phyloP scores from a whole-genome alignment of 257 asterid genomes.

The Cordia subcordata region DNA sequence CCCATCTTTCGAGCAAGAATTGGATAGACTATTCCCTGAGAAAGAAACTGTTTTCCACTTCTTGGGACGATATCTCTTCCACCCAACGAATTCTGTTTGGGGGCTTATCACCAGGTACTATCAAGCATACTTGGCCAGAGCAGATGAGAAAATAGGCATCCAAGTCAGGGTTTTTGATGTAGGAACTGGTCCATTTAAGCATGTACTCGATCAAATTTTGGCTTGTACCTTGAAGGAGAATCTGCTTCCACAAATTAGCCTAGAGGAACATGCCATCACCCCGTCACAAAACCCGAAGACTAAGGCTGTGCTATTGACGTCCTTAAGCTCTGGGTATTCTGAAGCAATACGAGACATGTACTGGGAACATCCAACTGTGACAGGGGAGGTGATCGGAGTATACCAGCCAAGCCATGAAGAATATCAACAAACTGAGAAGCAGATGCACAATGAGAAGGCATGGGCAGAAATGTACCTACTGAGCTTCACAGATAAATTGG shows the following conservation, averaged over 20 bases:
- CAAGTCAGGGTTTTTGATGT: conserved; percentile 53
- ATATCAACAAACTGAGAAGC: conserved; percentile 47
- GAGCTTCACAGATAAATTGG: conserved; percentile 59
- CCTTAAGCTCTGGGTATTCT: conserved; percentile 48
- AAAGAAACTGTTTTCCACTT: conserved; percentile 68
- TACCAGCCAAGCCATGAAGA: conserved; percentile 64
- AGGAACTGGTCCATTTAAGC: conserved; percentile 33
- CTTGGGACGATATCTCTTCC: conserved; percentile 66
- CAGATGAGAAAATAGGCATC: conserved; percentile 58
- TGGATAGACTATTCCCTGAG: conserved; percentile 55
- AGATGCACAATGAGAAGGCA: conserved; percentile 46
- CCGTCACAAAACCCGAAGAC: conserved; percentile 27
- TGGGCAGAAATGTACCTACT: conserved; percentile 73
- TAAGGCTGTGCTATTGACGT: conserved; percentile 47
- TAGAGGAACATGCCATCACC: conserved; percentile 9
- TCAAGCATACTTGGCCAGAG: conserved; percentile 46
- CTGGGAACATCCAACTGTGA: conserved; percentile 53
- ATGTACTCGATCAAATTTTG: conserved; percentile 49
- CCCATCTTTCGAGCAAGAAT: conserved; percentile 52
- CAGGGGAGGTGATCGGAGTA: conserved; percentile 48
- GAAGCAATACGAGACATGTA: conserved; percentile 54
- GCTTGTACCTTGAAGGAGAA: conserved; percentile 49
- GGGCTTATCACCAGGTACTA: conserved; percentile 64
- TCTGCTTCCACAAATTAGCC: conserved; percentile 37
- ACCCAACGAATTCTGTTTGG: conserved; percentile 74